Base-by-base conservation (phyloP, 2,329 filamentous ascomycete genomes). In the Penicillium sp. region DNA sequence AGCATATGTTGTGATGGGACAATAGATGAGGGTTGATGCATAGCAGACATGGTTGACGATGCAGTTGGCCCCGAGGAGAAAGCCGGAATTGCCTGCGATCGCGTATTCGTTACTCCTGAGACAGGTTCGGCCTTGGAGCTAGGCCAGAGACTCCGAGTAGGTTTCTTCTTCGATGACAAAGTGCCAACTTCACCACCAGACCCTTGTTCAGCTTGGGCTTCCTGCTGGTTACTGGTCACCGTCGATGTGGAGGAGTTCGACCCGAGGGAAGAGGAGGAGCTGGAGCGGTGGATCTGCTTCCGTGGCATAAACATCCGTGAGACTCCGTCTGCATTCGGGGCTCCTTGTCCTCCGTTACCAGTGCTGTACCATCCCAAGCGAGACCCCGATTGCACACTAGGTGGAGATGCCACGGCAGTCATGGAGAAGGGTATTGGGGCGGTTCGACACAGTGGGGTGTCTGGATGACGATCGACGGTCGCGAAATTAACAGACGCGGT, bases 251-350 rank as follows among this genome's bases (percentile, higher is more conserved):
- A 87, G 29, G 77, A 73, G 48, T 73, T 74, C 20, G 82, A 84
- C 48, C 77, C 75, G 56, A 95, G 78, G 40, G 91, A 95, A 3
- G 90, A 95, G 50, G 89, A 93, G 31, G 92, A 97, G 77, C 89
- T 95, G 65, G 86, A 86, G 69, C 92, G 84, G 70, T 92, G 88
- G 54, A 89, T 79, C 66, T 81, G 84, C 75, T 95, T 96, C 63
- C 90, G 88, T 66, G 89, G 88, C 80, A 88, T 86, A 70, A 95
- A 89, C 81, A 95, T 91, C 71, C 87, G 86, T 74, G 87, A 83
- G 59, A 86, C 83, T 72, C 95, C 89, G 75, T 95, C 89, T 69
- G 84, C 75, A 74, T 87, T 88, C 83, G 89, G 74, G 68, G 78
- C 78, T 74, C 79, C 82, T 73, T 80, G 75, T 67, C 75, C 75